phyloP scores from a whole-genome alignment of 2,329 filamentous ascomycete species.

The Amesomyces nigricolor region DNA sequence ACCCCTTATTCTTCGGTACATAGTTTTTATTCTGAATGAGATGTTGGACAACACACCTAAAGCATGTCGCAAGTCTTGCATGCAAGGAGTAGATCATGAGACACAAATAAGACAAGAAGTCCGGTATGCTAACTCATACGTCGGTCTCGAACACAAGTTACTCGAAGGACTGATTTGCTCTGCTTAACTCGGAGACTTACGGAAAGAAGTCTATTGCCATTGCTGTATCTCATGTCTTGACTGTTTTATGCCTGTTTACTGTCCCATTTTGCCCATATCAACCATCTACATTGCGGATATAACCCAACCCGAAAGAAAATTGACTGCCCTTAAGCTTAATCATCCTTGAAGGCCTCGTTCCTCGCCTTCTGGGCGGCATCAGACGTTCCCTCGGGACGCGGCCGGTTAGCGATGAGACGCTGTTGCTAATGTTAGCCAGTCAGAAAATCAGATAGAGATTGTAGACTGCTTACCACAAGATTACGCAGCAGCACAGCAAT shows the following conservation, averaged over 20 bases:
- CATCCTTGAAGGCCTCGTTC: constrained; percentile 19
- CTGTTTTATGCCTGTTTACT: background rate
- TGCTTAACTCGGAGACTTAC: too few species aligned
- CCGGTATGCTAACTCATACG: too few species aligned
- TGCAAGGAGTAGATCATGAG: too few species aligned
- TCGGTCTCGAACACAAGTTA: too few species aligned
- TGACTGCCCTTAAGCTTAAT: background rate
- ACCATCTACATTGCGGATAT: background rate
- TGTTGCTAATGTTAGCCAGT: constrained; percentile 8
- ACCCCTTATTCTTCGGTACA: too few species aligned
- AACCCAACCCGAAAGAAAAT: too few species aligned
- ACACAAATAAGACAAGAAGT: too few species aligned
- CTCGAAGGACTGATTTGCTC: too few species aligned
- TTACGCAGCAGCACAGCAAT: constrained; percentile 89
- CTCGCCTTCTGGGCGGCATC: constrained; percentile 17
- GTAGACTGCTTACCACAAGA: constrained; percentile 71
- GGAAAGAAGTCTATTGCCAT: background rate
- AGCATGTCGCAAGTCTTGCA: too few species aligned
- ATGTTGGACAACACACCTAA: too few species aligned
- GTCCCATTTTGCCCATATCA: background rate
- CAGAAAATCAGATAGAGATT: too few species aligned
- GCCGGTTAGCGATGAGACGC: constrained; percentile 29
- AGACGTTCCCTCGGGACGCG: constrained; percentile 16
- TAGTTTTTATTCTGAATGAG: too few species aligned
- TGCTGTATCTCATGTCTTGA: background rate